A percentile compares a stretch with the other conserved stretches of the same genome.
Conservation (phyloP, 2,329 filamentous ascomycete species). For the Raffaelea arxii region DNA sequence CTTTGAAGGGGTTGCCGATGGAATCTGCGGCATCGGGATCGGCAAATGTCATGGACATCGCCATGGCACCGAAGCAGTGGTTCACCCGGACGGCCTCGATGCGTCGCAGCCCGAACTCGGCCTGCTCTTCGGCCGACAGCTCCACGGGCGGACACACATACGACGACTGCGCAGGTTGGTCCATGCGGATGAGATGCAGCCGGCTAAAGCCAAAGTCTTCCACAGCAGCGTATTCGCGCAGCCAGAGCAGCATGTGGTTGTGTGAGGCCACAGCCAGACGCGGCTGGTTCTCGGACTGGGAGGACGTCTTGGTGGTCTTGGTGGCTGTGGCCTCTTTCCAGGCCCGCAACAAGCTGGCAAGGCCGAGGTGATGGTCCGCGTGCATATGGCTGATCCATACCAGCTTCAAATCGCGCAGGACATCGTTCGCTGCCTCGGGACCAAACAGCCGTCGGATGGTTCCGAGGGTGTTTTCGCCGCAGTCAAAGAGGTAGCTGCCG, state of each 20-base stretch:
- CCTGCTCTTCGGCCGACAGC: constrained; percentile 27
- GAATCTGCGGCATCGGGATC: no score
- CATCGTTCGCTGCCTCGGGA: constrained; percentile 51
- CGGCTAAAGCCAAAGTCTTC: constrained; percentile 65
- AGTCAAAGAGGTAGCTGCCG: constrained; percentile 86
- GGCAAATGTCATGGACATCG: constrained; percentile 43
- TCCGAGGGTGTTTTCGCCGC: constrained; percentile 84
- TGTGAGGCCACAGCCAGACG: constrained; percentile 60
- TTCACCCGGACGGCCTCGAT: constrained; percentile 59
- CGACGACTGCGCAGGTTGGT: constrained; percentile 3
- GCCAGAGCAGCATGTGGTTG: constrained; percentile 60
- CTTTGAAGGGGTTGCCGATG: constrained; percentile 67
- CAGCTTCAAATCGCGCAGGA: constrained; percentile 67
- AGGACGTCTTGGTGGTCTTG: constrained; percentile 24
- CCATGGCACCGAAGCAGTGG: constrained; percentile 75
- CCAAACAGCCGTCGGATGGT: constrained; percentile 70
- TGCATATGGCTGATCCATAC: constrained; percentile 95
- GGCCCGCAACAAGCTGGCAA: constrained; percentile 66
- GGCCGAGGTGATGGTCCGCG: constrained; percentile 91
- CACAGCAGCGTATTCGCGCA: constrained; percentile 69
- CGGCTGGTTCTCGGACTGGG: constrained; percentile 23
- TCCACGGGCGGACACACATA: constrained; percentile 15
- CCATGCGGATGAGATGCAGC: constrained; percentile 24
- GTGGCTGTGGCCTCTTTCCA: constrained; percentile 56
- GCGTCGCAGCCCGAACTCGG: constrained; percentile 45